Base-by-base conservation (phyloP, 495 filamentous ascomycete genomes). In the Aspergillus sparsus region DNA sequence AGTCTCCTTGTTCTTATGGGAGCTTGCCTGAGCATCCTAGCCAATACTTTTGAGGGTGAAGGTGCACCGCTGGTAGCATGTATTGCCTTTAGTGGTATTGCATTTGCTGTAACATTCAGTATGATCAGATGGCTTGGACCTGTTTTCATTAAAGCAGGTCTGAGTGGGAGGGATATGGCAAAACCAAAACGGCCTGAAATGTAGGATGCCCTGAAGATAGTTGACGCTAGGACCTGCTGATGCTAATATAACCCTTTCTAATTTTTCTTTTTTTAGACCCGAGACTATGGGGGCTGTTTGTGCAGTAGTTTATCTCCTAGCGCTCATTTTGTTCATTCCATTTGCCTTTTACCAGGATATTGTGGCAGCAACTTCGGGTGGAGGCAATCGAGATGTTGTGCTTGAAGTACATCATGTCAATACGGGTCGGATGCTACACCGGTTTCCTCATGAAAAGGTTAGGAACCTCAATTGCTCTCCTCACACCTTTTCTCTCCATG, bases 301-400 rank as follows among this genome's bases (percentile, higher is more conserved):
- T 71, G 94, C 95, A 2, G 85, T 94, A 35, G 90, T 98, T 1
- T 98, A 97, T 75, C 78, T 99, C 33, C 77, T 98, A 27, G 80
- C 83, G 6, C 83, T 97, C 34, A 95, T 98, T 53, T 71, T 90
- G 34, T 98, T 99, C 70, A 91, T 98, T 55, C 94, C 94, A 0
- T 98, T 97, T 73, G 87, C 91, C 3, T 98, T 99, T 74, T 98
- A 96, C 77, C 93, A 96, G 73, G 93, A 99, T 68, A 94, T 99
- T 60, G 93, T 97, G 18, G 88, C 89, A n/a, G 92, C 91, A 16
- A 97, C 95, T 16, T 94, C 91, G 60, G 94, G 93, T 57, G 93
- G 92, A 58, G 93, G 93, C 13, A 96, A 97, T 71, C 80, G 89
- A 50, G 93, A 97, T 74, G 84, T 93, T 15, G 87, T 94, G 10